Base-by-base conservation (phyloP, 1,139 yeast species). In the Nakaseomyces glabratus region DNA sequence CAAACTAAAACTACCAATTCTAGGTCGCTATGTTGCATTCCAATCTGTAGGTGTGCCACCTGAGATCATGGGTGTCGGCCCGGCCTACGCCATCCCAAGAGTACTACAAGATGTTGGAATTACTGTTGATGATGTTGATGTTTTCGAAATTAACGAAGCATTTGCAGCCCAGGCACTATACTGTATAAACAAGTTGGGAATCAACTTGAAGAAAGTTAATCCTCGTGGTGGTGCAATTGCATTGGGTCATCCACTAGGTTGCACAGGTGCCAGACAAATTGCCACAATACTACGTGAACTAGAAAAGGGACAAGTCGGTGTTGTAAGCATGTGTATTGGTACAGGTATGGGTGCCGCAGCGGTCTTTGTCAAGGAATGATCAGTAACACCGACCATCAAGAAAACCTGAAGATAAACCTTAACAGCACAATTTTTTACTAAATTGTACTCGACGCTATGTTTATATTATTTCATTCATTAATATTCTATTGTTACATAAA, bases 311-410 rank as follows among this genome's bases (percentile, higher is more conserved):
- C 77, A 85, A 65, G 65, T 85, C 45, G 96, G 96, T 49, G 77
- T 88, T 41, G 82, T 93, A 19, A 81, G 93, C 45, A 88, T 88
- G 97, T 88, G 97, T 67, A 79, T 88, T 49, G 97, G 97, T 57
- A 85, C 95, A 29, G 97, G 97, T 55, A 88, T 86, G 94, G 97
- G 97, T 51, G 96, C 96, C 35, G 97, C 97, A 37, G 81, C 93
- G 19, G 66, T 86, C 36, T 69, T 86, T 51, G 69, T 85, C 36
- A 78, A 69, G 55, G 96, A 84, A 63, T 78, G 61, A 48, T n/a
- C n/a, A n/a, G n/a, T n/a, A n/a, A n/a, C n/a, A n/a, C n/a, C n/a
- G n/a, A n/a, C n/a, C n/a, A n/a, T n/a, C n/a, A n/a, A n/a, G n/a
- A n/a, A n/a, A n/a, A n/a, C n/a, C n/a, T n/a, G n/a, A n/a, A n/a